A percentile compares a stretch with the other conserved stretches of the same genome.
Evolutionary conservation across 1,284 basidiomycete species (phyloP).

Genomic region (Rhizopogon hawkerae): DNA sequence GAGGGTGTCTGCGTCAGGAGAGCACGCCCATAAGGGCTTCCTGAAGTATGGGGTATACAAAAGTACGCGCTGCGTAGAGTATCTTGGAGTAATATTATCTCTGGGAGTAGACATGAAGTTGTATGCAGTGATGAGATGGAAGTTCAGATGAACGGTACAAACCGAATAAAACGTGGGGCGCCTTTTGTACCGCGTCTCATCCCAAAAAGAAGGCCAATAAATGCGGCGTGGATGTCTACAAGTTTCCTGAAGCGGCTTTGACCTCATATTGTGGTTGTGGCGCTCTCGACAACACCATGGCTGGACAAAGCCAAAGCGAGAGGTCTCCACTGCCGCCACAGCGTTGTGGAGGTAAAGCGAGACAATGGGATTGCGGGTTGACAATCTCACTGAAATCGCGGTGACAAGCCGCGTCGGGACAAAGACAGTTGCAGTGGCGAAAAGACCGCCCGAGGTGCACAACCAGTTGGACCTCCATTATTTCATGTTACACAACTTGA

Average conservation of each 20-base stretch:
- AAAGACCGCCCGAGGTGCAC: neutral
- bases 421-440: slow-evolving; percentile 15
- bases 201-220: slow-evolving; percentile 3
- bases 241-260: slow-evolving; percentile 14
- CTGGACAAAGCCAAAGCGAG: slow-evolving; percentile 14
- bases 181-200: slow-evolving; percentile 19
- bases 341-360: slow-evolving; percentile 8
- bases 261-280: slow-evolving; percentile 5
- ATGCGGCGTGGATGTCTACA: slow-evolving; percentile 7
- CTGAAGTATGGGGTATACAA: neutral
- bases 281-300: slow-evolving; percentile 6
- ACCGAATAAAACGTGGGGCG: neutral
- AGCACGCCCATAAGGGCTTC: slow-evolving; percentile 1
- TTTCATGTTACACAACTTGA: neutral
- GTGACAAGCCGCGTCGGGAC: slow-evolving; percentile 5
- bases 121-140: slow-evolving; percentile 1
- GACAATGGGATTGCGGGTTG: slow-evolving; percentile 6
- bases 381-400: neutral
- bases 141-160: neutral
- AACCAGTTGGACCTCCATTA: slow-evolving; percentile 5
- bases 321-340: slow-evolving; percentile 8
- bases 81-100: neutral
- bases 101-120: slow-evolving; percentile 7
- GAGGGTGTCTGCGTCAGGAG: neutral
- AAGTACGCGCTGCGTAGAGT: neutral